A percentile compares a stretch with the other conserved stretches of the same genome.
phyloP scores from a whole-genome alignment of 805 yeast species.

The Ogataea glucozyma region DNA sequence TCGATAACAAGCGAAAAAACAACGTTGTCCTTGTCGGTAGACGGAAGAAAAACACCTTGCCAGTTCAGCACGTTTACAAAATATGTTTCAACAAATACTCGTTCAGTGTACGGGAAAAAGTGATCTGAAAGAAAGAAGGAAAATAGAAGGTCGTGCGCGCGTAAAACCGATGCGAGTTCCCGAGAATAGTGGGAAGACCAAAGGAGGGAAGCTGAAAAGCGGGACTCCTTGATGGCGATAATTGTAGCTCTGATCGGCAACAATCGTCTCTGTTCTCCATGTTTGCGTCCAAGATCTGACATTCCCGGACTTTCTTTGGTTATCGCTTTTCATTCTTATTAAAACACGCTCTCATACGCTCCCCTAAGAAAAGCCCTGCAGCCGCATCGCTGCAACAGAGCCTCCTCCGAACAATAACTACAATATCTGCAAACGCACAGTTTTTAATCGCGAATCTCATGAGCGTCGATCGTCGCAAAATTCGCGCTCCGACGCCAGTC shows the following conservation, averaged over 20 bases:
- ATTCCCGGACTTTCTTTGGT: background rate
- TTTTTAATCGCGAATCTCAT: background rate
- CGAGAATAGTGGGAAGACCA: background rate
- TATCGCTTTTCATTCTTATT: background rate
- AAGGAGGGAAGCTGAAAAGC: background rate
- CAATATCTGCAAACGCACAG: constrained; percentile 1
- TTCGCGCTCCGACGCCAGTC: constrained; percentile 6
- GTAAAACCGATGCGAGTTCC: too few relatives aligned
- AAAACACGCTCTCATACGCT: background rate
- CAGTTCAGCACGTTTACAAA: constrained; percentile 1
- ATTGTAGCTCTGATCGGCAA: too few relatives aligned
- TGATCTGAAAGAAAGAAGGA: constrained; percentile 13
- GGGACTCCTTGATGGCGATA: too few relatives aligned
- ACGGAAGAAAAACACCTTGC: constrained; percentile 2
- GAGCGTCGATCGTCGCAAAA: constrained; percentile 6
- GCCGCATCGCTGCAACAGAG: background rate
- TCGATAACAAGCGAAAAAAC: background rate
- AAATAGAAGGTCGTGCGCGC: constrained; percentile 12
- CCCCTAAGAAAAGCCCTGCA: constrained; percentile 1
- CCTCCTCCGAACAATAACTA: background rate
- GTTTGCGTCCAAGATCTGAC: background rate
- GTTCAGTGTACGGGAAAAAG: constrained; percentile 15
- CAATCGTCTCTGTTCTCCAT: too few relatives aligned
- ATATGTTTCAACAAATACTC: constrained; percentile 2
- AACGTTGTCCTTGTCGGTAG: background rate